A percentile compares a stretch with the other conserved stretches of the same genome.
Conservation (phyloP, 345 rosid species). For the Citrus sp. region DNA sequence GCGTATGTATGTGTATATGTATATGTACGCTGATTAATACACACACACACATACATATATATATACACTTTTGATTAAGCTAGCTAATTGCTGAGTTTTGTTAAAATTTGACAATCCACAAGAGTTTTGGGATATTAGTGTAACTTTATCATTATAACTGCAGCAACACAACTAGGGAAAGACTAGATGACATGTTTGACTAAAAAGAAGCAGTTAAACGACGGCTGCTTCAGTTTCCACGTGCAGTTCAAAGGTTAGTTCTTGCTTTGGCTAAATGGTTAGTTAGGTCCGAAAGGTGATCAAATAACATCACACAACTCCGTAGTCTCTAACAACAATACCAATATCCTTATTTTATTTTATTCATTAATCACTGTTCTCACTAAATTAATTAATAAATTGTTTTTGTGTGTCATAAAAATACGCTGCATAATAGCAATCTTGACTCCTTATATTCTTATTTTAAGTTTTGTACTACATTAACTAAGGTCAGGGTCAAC, state of each 20-base stretch:
- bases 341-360: slow-evolving; percentile 10
- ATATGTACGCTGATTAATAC: too few relatives aligned
- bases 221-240: slow-evolving; percentile 15
- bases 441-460: background rate
- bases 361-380: background rate
- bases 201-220: slow-evolving; percentile 5
- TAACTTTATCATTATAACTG: background rate
- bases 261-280: slow-evolving; percentile 5
- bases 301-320: slow-evolving; percentile 14
- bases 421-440: background rate
- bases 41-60: background rate
- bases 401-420: background rate
- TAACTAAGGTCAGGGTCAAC: background rate
- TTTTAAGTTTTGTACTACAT: background rate
- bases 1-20: too few relatives aligned
- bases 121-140: background rate
- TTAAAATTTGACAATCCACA: background rate
- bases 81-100: too few relatives aligned
- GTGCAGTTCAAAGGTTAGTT: slow-evolving; percentile 16
- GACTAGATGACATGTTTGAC: slow-evolving; percentile 8
- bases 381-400: background rate
- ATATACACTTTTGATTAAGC: too few relatives aligned
- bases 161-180: background rate
- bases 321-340: slow-evolving; percentile 7
- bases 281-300: slow-evolving; percentile 40